phyloP scores from a whole-genome alignment of 2,329 filamentous ascomycete species.

The Alternaria sp. region DNA sequence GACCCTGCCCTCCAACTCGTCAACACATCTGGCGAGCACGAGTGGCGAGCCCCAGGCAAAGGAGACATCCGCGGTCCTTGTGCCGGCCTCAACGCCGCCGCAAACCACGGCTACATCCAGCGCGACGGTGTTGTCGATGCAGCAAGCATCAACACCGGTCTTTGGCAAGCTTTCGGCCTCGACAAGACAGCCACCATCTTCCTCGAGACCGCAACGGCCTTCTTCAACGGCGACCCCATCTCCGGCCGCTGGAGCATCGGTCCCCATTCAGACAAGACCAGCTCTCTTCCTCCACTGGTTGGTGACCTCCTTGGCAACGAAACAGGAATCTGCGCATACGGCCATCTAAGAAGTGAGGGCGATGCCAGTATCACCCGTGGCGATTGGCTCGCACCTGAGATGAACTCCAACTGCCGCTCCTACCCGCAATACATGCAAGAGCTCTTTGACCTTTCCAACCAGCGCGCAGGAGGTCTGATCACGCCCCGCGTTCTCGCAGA shows the following conservation, averaged over 20 bases:
- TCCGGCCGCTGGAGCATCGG: not conserved
- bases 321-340: not conserved
- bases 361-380: not conserved
- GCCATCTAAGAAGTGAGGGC: not conserved
- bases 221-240: not conserved
- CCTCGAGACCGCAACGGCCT: not conserved
- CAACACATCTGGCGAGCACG: not conserved
- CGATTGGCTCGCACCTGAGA: not conserved
- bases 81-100: not conserved
- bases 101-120: not conserved
- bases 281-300: not conserved
- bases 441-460: not conserved
- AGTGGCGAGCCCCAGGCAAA: not conserved
- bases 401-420: not conserved
- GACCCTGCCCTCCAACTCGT: not conserved
- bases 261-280: not conserved
- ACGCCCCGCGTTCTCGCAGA: not conserved
- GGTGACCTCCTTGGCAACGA: not conserved
- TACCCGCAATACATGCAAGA: not conserved
- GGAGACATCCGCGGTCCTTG: not conserved
- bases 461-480: not conserved
- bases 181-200: not conserved
- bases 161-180: not conserved
- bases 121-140: not conserved
- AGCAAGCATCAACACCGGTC: not conserved